These are phyloP conservation scores for Marasmius oreades DNA, from an alignment of 1,284 basidiomycete species.

Conservation along the genomic window DNA sequence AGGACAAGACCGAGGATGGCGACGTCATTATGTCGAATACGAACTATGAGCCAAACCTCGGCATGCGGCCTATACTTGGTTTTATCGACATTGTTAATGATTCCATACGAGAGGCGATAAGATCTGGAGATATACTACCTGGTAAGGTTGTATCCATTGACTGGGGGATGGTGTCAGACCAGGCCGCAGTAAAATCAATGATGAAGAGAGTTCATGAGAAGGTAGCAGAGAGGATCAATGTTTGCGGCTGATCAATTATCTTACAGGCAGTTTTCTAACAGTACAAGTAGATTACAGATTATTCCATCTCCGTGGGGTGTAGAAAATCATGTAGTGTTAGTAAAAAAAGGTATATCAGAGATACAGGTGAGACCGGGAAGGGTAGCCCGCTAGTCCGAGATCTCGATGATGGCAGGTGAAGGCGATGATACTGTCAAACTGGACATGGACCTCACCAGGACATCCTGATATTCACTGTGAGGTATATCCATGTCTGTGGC, in stretches of 20 bases:
- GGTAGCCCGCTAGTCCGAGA: not conserved
- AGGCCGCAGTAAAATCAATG: constrained; percentile 42
- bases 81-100: constrained; percentile 49
- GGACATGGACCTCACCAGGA: constrained; percentile 9
- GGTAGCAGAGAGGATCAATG: constrained; percentile 28
- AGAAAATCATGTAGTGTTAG: constrained; percentile 1
- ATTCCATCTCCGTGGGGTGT: not conserved
- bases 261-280: not conserved
- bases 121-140: constrained; percentile 24
- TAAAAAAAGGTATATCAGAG: not conserved
- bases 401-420: constrained; percentile 2
- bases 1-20: constrained; percentile 14
- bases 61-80: constrained; percentile 59
- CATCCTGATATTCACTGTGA: not conserved
- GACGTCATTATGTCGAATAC: constrained; percentile 12
- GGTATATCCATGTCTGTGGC: not conserved
- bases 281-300: too few relatives aligned
- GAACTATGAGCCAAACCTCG: constrained; percentile 24
- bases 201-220: constrained; percentile 46
- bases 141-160: constrained; percentile 54
- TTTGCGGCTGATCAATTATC: not conserved
- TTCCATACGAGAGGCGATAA: constrained; percentile 33
- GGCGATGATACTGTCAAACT: constrained; percentile 16
- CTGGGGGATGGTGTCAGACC: constrained; percentile 60
- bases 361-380: not conserved